Base-by-base conservation (phyloP, 352 stramenopile species). In the Ochromonadaceae sp. region DNA sequence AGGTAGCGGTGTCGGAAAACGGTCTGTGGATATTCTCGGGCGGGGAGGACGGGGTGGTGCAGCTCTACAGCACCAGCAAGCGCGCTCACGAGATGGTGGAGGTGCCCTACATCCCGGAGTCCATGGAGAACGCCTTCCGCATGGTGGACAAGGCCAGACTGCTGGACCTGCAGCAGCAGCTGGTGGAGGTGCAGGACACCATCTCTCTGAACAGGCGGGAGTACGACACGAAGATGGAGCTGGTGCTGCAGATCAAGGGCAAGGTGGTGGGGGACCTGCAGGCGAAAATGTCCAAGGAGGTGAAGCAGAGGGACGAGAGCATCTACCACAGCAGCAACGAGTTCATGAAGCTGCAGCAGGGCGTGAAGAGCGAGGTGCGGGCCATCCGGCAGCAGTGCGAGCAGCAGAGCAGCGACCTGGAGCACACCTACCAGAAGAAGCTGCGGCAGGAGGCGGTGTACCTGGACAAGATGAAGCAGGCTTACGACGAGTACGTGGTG, bases 401-500 rank as follows among this genome's bases (percentile, higher is more conserved):
- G n/a, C n/a, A n/a, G n/a, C n/a, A n/a, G n/a, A n/a, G n/a, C 9
- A n/a, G 14, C 34, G 20, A 7, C 15, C 20, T 59, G 7, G 49
- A 59, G 49, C 20, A 46, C 12, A 25, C 28, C 10, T 61, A 61
- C 26, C 36, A 61, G 26, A 61, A 56, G 34, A 61, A 56, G 36
- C 25, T 61, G n/a, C 9, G 36, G 17, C 30, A 61, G 20, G 53
- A 61, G 34, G 31, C 53, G 25, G 4, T 61, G 5, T 61, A 61
- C 35, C 4, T 61, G 20, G 5, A 61, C 17, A 43, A 47, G 14
- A 43, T 61, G 53, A 61, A 58, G 26, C 53, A 61, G 26, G 53
- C 53, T 7, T 61, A 61, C 26, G 53, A 61, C 26, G 53, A 61
- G 36, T 61, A 61, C 26, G 53, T 61, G 20, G 20, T 50, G 5